Conservation (phyloP, 805 yeast species). For the Yarrowia yakushimensis region DNA sequence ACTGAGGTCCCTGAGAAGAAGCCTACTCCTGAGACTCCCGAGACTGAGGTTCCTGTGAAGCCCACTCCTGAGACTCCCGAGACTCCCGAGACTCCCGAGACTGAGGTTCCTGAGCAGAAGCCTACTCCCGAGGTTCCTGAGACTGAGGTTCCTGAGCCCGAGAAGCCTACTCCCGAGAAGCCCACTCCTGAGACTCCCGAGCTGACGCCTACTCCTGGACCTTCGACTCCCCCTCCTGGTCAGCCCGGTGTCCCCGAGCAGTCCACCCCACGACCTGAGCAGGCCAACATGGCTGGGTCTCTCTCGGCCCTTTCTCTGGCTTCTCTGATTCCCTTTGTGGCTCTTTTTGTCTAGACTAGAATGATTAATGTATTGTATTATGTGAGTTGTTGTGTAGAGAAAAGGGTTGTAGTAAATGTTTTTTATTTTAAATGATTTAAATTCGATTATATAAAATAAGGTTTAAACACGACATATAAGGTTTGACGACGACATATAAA, state of each 20-base stretch:
- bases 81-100: background rate
- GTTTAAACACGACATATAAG: too few species aligned
- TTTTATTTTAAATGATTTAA: background rate
- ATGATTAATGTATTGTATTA: background rate
- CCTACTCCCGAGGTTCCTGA: background rate
- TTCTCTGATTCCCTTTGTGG: background rate
- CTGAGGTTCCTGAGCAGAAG: background rate
- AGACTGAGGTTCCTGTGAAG: background rate
- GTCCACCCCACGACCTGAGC: background rate
- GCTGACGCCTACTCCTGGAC: background rate
- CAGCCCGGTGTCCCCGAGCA: background rate
- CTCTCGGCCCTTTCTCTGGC: background rate
- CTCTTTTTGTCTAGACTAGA: background rate
- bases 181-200: background rate
- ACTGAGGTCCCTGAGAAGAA: background rate
- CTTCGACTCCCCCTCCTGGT: background rate
- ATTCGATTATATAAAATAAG: background rate
- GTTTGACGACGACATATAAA: background rate
- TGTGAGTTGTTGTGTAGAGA: too few species aligned
- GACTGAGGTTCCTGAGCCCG: background rate
- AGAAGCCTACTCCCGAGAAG: background rate
- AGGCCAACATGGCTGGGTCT: conserved; percentile 1
- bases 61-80: background rate
- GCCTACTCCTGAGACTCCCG: background rate
- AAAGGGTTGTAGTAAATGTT: too few species aligned